phyloP scores from a whole-genome alignment of 768 basidiomycete genomes.

The Cystobasidium onofrii region DNA sequence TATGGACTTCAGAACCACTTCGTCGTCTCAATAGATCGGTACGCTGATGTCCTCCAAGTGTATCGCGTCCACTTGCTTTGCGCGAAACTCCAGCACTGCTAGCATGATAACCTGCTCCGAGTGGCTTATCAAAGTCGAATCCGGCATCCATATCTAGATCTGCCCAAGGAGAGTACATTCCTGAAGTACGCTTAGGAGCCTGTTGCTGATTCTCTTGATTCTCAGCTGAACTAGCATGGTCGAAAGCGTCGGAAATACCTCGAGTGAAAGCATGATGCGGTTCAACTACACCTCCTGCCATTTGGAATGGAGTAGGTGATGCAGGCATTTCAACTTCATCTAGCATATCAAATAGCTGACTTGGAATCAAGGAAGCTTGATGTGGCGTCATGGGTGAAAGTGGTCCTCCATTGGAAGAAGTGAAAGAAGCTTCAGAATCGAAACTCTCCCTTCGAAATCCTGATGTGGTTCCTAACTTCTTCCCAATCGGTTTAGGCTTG shows the following conservation, averaged over 20 bases:
- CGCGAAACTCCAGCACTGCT: not conserved
- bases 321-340: slow-evolving; percentile 42
- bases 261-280: slow-evolving; percentile 24
- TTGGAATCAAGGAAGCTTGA: slow-evolving; percentile 41
- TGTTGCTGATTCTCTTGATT: not conserved
- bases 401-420: slow-evolving; percentile 33
- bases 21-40: not conserved
- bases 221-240: not conserved
- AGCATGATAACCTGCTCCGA: not conserved
- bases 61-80: not conserved
- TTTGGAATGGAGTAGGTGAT: slow-evolving; percentile 33
- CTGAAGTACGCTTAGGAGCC: not conserved
- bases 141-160: slow-evolving; percentile 5
- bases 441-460: slow-evolving; percentile 4
- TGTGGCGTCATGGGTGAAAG: slow-evolving; percentile 43
- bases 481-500: not conserved
- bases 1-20: not conserved
- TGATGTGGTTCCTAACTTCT: not conserved
- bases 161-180: slow-evolving; percentile 1
- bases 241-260: not conserved
- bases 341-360: slow-evolving; percentile 42
- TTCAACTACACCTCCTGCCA: slow-evolving; percentile 24
- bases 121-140: not conserved
- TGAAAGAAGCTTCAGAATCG: not conserved
- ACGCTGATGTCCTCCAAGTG: not conserved